Evolutionary conservation across 495 filamentous ascomycete genomes (phyloP).

Genomic region (Tuber melanosporum): DNA sequence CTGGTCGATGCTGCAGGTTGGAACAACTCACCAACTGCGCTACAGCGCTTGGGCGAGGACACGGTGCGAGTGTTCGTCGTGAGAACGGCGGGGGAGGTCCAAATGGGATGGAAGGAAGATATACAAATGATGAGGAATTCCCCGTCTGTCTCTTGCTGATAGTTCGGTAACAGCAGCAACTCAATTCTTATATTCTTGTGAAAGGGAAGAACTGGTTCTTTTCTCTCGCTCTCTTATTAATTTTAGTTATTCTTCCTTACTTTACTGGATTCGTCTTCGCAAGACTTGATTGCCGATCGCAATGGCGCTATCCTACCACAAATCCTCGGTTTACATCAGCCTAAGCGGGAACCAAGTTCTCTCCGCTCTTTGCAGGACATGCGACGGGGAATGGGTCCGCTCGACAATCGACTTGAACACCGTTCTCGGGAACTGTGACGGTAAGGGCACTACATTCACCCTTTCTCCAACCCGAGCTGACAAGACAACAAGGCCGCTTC

Average conservation of each 20-base stretch:
- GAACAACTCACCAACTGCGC: neutral
- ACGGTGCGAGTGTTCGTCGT: neutral
- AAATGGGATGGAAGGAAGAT: neutral
- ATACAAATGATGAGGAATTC: neutral
- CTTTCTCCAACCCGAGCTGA: slow-evolving; percentile 8
- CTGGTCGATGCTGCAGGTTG: neutral
- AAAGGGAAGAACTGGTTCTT: neutral
- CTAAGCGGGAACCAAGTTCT: slow-evolving; percentile 30
- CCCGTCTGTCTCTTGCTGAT: neutral
- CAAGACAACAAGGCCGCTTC: slow-evolving; percentile 18
- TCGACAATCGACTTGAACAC: slow-evolving; percentile 31
- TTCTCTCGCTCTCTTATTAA: neutral
- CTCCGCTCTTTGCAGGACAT: slow-evolving; percentile 31
- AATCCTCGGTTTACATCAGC: slow-evolving; percentile 35
- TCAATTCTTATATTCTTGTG: neutral
- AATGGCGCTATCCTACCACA: slow-evolving; percentile 24
- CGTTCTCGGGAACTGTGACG: slow-evolving; percentile 26
- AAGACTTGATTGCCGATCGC: neutral
- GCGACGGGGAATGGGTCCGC: slow-evolving; percentile 30
- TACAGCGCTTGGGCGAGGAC: neutral
- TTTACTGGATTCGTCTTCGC: neutral
- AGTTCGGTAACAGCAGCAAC: neutral
- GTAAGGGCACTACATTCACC: slow-evolving; percentile 6
- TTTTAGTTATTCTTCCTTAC: neutral
- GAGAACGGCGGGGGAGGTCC: neutral